Base-by-base conservation (phyloP, 345 rosid species). In the Gossypium longicalyx region DNA sequence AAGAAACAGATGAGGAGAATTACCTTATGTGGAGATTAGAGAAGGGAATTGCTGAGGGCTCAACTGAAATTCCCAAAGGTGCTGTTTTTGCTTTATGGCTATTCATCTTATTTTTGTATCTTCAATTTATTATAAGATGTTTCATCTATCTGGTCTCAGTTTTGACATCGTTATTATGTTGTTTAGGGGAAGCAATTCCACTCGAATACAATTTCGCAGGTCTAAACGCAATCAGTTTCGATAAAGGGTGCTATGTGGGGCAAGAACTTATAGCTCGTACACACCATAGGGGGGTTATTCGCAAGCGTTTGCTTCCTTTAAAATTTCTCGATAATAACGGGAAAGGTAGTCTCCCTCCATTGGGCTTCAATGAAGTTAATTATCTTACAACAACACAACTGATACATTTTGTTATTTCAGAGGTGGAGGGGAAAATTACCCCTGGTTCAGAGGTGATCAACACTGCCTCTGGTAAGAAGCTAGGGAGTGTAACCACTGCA, bases 191-290 rank as follows among this genome's bases (percentile, higher is more conserved):
- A 75, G 93, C 98, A n/a, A 86, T 95, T 77, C 94, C 97, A 0
- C 93, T 91, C 9, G 97, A 95, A 72, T 93, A 90, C 86, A 95
- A 95, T 76, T 81, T 95, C 17, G 87, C 76, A 44, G 99, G 90
- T 80, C 87, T 93, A 47, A 93, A 93, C 67, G 98, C 97, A 1
- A 90, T 95, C 81, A 95, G 93, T 78, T 95, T 95, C 77, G 93
- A 91, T 75, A 93, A 95, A 85, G 98, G 99, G 29, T 95, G 99
- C 78, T 93, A 90, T 41, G 94, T 93, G 22, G 98, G 99, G 53
- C 98, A 95, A 83, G 99, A 95, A 83, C 89, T 95, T 58, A 84
- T 95, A 61, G 97, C 99, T 54, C 94, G 98, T 62, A 95, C 98
- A 0, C 98, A 93, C 67, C 97, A 91, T 58, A 77, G 97, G 58